Evolutionary conservation across 108 stramenopile species (phyloP).

Genomic region (Heterococcus sp.): DNA sequence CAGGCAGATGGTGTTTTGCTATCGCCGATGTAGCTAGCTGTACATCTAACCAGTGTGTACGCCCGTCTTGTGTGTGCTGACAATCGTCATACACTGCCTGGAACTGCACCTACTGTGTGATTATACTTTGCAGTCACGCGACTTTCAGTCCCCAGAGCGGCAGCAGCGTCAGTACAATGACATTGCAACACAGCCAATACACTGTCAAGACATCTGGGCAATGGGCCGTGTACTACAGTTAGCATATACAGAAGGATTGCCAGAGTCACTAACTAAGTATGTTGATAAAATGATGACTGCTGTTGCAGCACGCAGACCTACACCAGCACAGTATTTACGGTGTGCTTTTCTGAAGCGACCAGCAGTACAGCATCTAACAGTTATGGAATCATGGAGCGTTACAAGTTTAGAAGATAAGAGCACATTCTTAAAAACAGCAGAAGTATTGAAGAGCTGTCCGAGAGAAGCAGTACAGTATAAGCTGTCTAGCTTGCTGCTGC

Average conservation of each 20-base stretch:
- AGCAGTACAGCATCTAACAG: slow-evolving; percentile 14
- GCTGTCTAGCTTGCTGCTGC: slow-evolving; percentile 11
- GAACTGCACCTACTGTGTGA: no score
- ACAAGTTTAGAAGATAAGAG: slow-evolving; percentile 14
- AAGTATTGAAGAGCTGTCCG: background rate
- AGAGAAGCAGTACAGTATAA: slow-evolving; percentile 10
- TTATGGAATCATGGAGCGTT: slow-evolving; percentile 8
- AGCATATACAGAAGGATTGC: slow-evolving; percentile 13
- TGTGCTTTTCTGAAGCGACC: slow-evolving; percentile 21
- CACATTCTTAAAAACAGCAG: background rate
- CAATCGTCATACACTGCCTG: no score
- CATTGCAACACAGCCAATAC: background rate
- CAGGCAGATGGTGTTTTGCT: no score
- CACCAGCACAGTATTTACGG: slow-evolving; percentile 20
- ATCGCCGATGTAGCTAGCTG: background rate
- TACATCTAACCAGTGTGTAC: background rate
- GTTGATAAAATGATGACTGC: slow-evolving; percentile 20
- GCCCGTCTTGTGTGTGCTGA: background rate
- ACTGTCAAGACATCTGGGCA: background rate
- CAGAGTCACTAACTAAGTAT: slow-evolving; percentile 1
- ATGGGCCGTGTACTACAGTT: background rate
- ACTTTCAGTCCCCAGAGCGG: background rate
- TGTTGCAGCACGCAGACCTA: slow-evolving; percentile 5
- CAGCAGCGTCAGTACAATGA: background rate
- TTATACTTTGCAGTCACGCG: background rate